Base-by-base conservation (phyloP, 2,329 filamentous ascomycete species). In the Sarocladium kiliense region DNA sequence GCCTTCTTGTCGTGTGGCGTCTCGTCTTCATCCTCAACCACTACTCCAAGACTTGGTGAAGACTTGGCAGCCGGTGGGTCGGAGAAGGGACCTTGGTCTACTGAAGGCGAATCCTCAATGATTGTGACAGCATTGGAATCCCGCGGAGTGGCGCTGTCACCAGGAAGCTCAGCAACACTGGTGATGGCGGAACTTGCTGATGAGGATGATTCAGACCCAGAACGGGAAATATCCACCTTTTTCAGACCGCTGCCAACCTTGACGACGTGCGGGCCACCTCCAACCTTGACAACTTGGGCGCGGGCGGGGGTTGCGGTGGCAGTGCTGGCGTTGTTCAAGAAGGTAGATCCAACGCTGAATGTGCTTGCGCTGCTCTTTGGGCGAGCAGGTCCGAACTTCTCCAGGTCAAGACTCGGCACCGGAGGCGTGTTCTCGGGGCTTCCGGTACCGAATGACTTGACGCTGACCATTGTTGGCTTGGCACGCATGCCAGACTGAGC, bases 381-480 rank as follows among this genome's bases (percentile, higher is more conserved):
- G 57, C 72, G 74, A 54, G 41, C 34, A 63, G 56, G 63, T 34
- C 72, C 76, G 65, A 83, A 86, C 65, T 78, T 82, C 58, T 79
- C 79, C 59, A 79, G 82, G 63, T 91, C 85, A 62, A 94, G 85
- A 56, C 76, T 75, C 6, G 89, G 88, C 5, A 93, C 86, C 0
- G 89, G 89, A 2, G 90, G 89, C 18, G 87, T 75, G 51, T 76
- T 72, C 56, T 77, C 72, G 36, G 79, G 79, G 27, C 69, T 75
- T 30, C 79, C 77, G 63, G 75, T 83, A 55, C 76, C 78, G 19
- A 79, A 81, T 6, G 88, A 88, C 71, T 91, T 94, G 61, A 99
- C 91, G 64, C 90, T 96, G 67, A 99, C 91, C 66, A 97, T 87
- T 34, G 91, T 92, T 10, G 94, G 91, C 72, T 94, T 95, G 60